phyloP scores from a whole-genome alignment of 192 early-diverging fungal species.

The Cetraspora pellucida region DNA sequence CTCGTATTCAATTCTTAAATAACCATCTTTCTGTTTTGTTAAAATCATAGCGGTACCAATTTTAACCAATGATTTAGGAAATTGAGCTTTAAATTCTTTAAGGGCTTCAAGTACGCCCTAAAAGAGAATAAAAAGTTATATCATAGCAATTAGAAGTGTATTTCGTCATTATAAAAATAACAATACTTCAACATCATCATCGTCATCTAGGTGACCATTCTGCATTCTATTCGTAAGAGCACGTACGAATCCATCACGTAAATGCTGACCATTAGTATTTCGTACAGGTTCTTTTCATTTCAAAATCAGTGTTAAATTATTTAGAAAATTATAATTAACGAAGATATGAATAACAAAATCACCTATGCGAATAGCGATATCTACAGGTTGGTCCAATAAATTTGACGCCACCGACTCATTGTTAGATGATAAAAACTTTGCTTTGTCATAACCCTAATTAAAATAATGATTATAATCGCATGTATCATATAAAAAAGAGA shows the following conservation, averaged over 20 bases:
- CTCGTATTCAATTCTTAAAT: constrained; percentile 40
- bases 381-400: constrained; percentile 45
- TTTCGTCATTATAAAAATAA: neutral
- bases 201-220: constrained; percentile 41
- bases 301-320: constrained; percentile 23
- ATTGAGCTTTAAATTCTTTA: constrained; percentile 52
- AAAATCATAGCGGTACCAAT: constrained; percentile 51
- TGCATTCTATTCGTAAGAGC: constrained; percentile 50
- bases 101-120: constrained; percentile 55
- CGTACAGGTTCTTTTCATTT: constrained; percentile 45
- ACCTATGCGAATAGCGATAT: constrained; percentile 50
- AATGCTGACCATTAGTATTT: constrained; percentile 53
- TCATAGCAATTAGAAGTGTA: neutral
- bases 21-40: constrained; percentile 49
- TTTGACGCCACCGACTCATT: constrained; percentile 36
- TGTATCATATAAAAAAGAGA: neutral
- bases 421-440: constrained; percentile 37
- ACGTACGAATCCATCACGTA: constrained; percentile 60
- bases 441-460: constrained; percentile 41
- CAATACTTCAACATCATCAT: constrained; percentile 45
- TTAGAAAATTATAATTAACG: constrained; percentile 31
- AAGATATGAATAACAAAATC: neutral
- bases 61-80: constrained; percentile 52
- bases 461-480: neutral
- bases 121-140: constrained; percentile 9